Evolutionary conservation across 1,284 basidiomycete species (phyloP).

Genomic region (Cutaneotrichosporon sp.): DNA sequence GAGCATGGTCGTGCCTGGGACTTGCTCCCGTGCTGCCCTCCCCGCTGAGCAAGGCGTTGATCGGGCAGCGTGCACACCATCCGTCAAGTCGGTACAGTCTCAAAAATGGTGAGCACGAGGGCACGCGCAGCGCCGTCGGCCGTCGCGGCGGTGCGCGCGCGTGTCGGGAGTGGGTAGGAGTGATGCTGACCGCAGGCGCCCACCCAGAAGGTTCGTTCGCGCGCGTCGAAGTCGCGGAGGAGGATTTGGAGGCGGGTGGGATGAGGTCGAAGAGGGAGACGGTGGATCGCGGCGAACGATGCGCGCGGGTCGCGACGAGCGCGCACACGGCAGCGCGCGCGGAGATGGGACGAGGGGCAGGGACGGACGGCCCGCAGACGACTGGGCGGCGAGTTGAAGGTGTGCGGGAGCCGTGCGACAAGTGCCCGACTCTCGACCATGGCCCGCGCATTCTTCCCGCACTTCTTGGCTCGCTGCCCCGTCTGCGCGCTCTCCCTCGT

Average conservation of each 20-base stretch:
- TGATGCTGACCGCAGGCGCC: slow-evolving; percentile 26
- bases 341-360: neutral
- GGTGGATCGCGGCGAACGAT: neutral
- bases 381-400: slow-evolving; percentile 2
- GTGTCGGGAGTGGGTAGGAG: neutral
- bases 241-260: neutral
- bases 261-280: neutral
- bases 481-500: neutral
- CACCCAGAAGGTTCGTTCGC: slow-evolving; percentile 28
- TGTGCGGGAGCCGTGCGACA: too few relatives aligned
- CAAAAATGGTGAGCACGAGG: slow-evolving; percentile 27
- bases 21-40: neutral
- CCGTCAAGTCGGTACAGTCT: slow-evolving; percentile 17
- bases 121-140: neutral
- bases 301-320: neutral
- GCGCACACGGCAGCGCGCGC: neutral
- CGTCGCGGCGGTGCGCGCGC: neutral
- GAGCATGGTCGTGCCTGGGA: too few relatives aligned
- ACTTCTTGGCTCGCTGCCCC: neutral
- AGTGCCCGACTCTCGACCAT: too few relatives aligned
- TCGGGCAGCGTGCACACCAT: slow-evolving; percentile 1
- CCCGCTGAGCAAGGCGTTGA: slow-evolving; percentile 1
- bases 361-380: neutral
- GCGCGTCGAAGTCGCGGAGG: slow-evolving; percentile 3
- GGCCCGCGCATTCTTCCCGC: too few relatives aligned